A percentile compares a stretch with the other conserved stretches of the same genome.
Evolutionary conservation across 2,329 filamentous ascomycete species (phyloP).

Genomic region (Apiospora malaysiana): DNA sequence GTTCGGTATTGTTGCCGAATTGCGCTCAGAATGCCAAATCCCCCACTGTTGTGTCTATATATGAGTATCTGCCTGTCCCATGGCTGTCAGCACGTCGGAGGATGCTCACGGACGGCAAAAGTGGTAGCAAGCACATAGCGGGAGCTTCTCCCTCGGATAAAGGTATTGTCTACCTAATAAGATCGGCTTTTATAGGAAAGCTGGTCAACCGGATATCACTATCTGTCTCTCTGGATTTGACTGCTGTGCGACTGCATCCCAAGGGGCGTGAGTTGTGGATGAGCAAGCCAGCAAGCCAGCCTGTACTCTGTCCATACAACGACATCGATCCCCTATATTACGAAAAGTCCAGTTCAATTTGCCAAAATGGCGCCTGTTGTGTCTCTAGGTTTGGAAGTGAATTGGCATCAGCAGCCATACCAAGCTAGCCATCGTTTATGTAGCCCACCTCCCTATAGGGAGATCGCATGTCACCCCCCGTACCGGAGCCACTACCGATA

Average conservation of each 20-base stretch:
- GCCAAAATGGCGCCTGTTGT: not conserved
- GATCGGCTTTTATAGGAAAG: not conserved
- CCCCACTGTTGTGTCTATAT: not conserved
- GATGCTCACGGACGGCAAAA: not conserved
- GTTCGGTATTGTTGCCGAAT: not conserved
- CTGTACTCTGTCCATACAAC: not conserved
- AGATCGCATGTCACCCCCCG: not conserved
- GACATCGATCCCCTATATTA: no score
- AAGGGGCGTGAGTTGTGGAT: not conserved
- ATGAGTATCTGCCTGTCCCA: not conserved
- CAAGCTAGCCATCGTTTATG: not conserved
- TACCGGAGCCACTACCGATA: not conserved
- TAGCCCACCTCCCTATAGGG: not conserved
- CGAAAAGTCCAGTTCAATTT: not conserved
- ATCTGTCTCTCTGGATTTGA: not conserved
- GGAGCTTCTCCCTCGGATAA: not conserved
- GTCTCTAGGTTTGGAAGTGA: not conserved
- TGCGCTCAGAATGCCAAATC: not conserved
- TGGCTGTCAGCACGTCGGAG: not conserved
- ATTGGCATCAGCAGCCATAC: not conserved
- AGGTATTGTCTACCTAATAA: not conserved
- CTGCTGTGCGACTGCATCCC: not conserved
- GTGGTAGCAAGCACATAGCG: not conserved
- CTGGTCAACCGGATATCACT: not conserved
- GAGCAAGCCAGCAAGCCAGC: not conserved